Evolutionary conservation across 2,329 filamentous ascomycete species (phyloP).

Genomic region (Claviceps spartinae): DNA sequence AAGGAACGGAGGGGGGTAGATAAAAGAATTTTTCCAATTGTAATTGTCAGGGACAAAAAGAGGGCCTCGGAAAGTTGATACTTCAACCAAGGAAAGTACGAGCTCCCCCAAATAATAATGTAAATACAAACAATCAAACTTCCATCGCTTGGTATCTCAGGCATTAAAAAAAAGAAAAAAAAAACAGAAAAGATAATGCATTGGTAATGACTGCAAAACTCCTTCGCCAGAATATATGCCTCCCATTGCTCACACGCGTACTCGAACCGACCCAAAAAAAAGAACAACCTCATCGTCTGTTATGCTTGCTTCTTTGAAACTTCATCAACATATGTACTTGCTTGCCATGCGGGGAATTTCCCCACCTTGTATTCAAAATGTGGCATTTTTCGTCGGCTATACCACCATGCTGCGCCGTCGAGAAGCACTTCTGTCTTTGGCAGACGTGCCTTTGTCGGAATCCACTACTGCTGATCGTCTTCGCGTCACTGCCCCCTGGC

Average conservation of each 20-base stretch:
- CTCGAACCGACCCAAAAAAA: neutral
- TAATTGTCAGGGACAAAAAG: slow-evolving; percentile 2
- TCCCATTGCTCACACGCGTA: slow-evolving; percentile 4
- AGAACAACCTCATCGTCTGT: neutral
- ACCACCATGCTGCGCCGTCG: slow-evolving; percentile 48
- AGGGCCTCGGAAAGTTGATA: slow-evolving; percentile 6
- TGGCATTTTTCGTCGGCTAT: slow-evolving; percentile 22
- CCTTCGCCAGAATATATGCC: slow-evolving; percentile 13
- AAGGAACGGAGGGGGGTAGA: neutral
- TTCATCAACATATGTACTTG: slow-evolving; percentile 1
- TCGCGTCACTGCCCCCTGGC: slow-evolving; percentile 22
- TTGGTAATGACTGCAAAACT: slow-evolving; percentile 12
- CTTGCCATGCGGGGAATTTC: neutral
- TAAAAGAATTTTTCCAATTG: slow-evolving; percentile 9
- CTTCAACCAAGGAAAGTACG: neutral
- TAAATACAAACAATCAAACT: slow-evolving; percentile 18
- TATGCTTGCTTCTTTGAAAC: neutral
- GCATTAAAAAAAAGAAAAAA: slow-evolving; percentile 10
- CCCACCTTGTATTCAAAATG: slow-evolving; percentile 18
- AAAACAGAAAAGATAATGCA: neutral
- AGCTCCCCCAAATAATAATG: slow-evolving; percentile 5
- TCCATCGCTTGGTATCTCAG: slow-evolving; percentile 24
- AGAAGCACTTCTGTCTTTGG: slow-evolving; percentile 20
- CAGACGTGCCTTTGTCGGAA: slow-evolving; percentile 20
- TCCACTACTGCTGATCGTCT: slow-evolving; percentile 26